Evolutionary conservation across 257 asterid species (phyloP).

Genomic region (Solanum arcanum): DNA sequence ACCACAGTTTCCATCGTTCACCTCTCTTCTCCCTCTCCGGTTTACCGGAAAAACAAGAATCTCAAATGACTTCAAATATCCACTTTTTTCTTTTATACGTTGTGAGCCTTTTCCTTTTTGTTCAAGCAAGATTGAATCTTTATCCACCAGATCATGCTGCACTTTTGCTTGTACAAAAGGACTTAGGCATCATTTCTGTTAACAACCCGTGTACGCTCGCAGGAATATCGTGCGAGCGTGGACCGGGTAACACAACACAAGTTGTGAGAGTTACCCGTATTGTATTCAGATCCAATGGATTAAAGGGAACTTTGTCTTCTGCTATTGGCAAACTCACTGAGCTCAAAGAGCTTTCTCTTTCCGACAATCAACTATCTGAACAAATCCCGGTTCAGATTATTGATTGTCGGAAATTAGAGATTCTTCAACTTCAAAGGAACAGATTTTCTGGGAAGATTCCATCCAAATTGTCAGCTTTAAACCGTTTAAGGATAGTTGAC

Average conservation of each 20-base stretch:
- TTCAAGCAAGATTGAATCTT: conserved; percentile 25
- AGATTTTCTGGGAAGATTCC: conserved; percentile 51
- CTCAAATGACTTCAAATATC: conserved; percentile 17
- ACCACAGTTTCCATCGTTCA: neutral
- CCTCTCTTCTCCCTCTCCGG: neutral
- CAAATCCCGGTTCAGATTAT: conserved; percentile 56
- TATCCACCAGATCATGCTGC: conserved; percentile 33
- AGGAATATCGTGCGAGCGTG: conserved; percentile 52
- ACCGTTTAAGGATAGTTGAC: conserved; percentile 43
- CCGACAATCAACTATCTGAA: conserved; percentile 33
- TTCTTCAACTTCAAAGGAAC: conserved; percentile 43
- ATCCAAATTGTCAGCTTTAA: conserved; percentile 30
- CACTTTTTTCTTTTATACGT: conserved; percentile 15
- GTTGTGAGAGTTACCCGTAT: conserved; percentile 51
- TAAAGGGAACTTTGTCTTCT: conserved; percentile 47
- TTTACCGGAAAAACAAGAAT: neutral
- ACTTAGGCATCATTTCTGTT: conserved; percentile 8
- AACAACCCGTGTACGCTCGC: conserved; percentile 33
- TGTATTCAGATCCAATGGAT: conserved; percentile 28
- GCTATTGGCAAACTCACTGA: conserved; percentile 59
- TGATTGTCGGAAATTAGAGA: conserved; percentile 45
- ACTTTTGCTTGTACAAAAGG: conserved; percentile 20
- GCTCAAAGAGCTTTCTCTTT: conserved; percentile 51
- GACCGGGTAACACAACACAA: conserved; percentile 18
- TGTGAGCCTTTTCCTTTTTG: conserved; percentile 12